Conservation (phyloP, 805 yeast species). For the Komagataella ulmi region DNA sequence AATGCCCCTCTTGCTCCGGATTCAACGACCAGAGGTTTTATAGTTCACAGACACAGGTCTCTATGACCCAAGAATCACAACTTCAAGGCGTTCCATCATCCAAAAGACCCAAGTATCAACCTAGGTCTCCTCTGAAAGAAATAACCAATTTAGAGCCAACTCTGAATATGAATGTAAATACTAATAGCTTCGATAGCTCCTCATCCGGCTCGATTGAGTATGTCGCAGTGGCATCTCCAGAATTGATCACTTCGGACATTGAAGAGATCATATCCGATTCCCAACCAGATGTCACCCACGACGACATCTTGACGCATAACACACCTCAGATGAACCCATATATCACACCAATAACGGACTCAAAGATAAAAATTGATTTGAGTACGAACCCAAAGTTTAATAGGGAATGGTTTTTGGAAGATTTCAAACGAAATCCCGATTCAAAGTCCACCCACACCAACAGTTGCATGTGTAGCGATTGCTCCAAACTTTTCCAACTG, state of each 20-base stretch:
- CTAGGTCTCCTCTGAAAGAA: background rate
- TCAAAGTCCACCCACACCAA: conserved; percentile 5
- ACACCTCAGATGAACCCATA: background rate
- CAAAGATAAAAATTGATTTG: conserved; percentile 8
- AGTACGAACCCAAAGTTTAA: conserved; percentile 12
- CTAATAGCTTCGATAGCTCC: background rate
- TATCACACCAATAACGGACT: background rate
- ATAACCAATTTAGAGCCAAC: background rate
- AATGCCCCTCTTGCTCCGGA: background rate
- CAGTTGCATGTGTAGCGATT: background rate
- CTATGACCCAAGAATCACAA: background rate
- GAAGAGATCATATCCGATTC: background rate
- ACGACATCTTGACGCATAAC: background rate
- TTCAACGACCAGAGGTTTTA: background rate
- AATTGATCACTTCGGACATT: background rate
- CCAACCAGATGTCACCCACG: background rate
- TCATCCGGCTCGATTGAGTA: background rate
- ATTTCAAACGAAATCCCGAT: conserved; percentile 16
- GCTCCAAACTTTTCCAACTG: background rate
- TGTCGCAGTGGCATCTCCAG: background rate
- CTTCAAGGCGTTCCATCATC: background rate
- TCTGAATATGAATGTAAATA: background rate
- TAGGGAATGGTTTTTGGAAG: conserved; percentile 21
- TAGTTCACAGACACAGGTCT: background rate
- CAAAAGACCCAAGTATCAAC: background rate